Percentiles rank a stretch among this genome's conserved stretches.
Conservation (phyloP, 2,329 filamentous ascomycete genomes). For the Lecanicillium sp. region DNA sequence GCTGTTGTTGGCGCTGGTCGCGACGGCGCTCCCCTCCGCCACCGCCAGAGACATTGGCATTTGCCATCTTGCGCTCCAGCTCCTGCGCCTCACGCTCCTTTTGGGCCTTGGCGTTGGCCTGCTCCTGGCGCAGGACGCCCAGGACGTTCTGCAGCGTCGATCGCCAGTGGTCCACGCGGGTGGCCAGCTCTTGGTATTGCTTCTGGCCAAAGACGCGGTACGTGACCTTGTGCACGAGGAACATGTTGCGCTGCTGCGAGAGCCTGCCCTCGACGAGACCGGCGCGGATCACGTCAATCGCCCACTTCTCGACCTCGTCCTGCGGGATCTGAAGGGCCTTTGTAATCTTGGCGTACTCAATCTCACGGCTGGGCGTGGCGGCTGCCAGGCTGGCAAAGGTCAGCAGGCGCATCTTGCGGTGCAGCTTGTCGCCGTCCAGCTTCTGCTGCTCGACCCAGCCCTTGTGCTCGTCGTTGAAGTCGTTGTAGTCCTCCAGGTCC, state of each 20-base stretch:
- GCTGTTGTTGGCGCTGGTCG: too few species aligned
- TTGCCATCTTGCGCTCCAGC: slow-evolving; percentile 57
- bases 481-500: slow-evolving; percentile 88
- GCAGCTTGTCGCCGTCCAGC: slow-evolving; percentile 63
- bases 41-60: slow-evolving; percentile 24
- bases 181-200: slow-evolving; percentile 94
- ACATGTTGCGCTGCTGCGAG: slow-evolving; percentile 84
- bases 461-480: slow-evolving; percentile 87
- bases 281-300: slow-evolving; percentile 94
- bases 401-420: slow-evolving; percentile 93
- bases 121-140: slow-evolving; percentile 68
- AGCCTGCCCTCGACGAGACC: slow-evolving; percentile 95
- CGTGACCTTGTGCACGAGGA: slow-evolving; percentile 90
- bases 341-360: slow-evolving; percentile 79
- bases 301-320: slow-evolving; percentile 94
- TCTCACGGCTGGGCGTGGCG: slow-evolving; percentile 71
- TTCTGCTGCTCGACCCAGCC: slow-evolving; percentile 73
- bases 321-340: slow-evolving; percentile 74
- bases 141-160: slow-evolving; percentile 72
- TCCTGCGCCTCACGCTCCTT: slow-evolving; percentile 71
- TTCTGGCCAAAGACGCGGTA: slow-evolving; percentile 97
- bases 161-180: slow-evolving; percentile 85
- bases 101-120: slow-evolving; percentile 68
- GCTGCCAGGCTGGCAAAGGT: slow-evolving; percentile 88
- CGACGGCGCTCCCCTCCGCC: slow-evolving; percentile 20